These are phyloP conservation scores for Alternaria incomplexa DNA, from an alignment of 2,329 filamentous ascomycete genomes.

Conservation along the genomic window DNA sequence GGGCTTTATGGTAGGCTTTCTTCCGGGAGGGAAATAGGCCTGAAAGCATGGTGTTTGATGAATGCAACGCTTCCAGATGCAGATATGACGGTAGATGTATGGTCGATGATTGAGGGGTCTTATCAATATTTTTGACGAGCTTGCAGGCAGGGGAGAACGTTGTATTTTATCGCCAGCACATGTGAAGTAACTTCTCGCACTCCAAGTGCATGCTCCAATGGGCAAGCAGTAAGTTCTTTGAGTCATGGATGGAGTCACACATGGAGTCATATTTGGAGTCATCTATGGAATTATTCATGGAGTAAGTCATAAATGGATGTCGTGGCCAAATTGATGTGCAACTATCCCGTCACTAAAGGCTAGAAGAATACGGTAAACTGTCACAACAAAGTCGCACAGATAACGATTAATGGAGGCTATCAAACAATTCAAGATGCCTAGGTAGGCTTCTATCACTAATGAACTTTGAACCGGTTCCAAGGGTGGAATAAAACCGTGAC, in stretches of 20 bases:
- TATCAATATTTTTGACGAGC: no score
- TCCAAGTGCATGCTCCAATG: neutral
- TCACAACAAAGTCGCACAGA: no score
- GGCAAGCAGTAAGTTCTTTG: neutral
- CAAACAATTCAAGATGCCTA: no score
- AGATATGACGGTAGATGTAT: neutral
- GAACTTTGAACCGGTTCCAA: no score
- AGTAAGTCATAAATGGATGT: neutral
- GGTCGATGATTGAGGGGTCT: neutral
- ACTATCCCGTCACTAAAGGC: neutral
- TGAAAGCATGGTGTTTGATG: neutral
- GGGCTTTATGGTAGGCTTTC: no score
- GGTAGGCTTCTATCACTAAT: no score
- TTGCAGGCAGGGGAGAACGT: neutral
- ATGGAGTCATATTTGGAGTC: no score
- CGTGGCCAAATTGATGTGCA: neutral
- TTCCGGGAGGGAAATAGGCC: neutral
- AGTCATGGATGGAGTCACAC: no score
- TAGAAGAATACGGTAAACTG: no score
- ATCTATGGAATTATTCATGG: no score
- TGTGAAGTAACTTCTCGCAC: neutral
- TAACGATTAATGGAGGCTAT: no score
- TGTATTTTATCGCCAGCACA: neutral
- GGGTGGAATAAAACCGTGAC: no score
- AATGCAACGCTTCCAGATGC: neutral